A percentile compares a stretch with the other conserved stretches of the same genome.
phyloP scores from a whole-genome alignment of 805 yeast species.

The Kregervanrija fluxuum region DNA sequence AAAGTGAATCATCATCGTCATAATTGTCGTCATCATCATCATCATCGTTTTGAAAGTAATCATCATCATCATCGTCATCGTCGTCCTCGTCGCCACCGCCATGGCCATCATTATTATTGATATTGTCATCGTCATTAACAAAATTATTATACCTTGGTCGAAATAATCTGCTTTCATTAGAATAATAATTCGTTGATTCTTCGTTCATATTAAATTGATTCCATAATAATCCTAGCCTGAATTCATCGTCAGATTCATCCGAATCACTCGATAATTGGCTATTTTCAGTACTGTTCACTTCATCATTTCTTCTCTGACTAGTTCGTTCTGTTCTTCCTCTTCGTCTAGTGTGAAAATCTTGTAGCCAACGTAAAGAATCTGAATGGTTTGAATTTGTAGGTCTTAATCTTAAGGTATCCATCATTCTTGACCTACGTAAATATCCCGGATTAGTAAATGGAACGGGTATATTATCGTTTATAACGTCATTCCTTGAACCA shows the following conservation, averaged over 20 bases:
- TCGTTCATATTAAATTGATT: no score
- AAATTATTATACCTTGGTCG: conserved; percentile 12
- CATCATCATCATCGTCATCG: conserved; percentile 8
- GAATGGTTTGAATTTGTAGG: no score
- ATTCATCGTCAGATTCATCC: background rate
- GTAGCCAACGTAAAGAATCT: no score
- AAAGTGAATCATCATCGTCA: conserved; percentile 17
- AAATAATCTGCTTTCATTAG: no score
- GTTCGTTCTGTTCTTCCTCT: no score
- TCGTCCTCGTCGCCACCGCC: conserved; percentile 3
- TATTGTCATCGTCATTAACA: conserved; percentile 11
- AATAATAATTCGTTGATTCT: no score
- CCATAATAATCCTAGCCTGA: conserved; percentile 10
- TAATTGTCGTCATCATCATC: conserved; percentile 11
- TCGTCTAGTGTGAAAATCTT: no score
- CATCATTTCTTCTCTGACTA: background rate
- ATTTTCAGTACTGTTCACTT: background rate
- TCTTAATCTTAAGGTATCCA: no score
- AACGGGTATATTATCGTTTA: no score
- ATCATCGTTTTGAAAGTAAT: background rate
- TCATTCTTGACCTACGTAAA: no score
- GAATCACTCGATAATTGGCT: background rate
- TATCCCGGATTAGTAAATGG: no score
- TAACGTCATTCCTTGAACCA: no score
- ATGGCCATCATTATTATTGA: background rate